These are phyloP conservation scores for Pleomassaria siparia DNA, from an alignment of 2,329 filamentous ascomycete genomes.

Conservation along the genomic window DNA sequence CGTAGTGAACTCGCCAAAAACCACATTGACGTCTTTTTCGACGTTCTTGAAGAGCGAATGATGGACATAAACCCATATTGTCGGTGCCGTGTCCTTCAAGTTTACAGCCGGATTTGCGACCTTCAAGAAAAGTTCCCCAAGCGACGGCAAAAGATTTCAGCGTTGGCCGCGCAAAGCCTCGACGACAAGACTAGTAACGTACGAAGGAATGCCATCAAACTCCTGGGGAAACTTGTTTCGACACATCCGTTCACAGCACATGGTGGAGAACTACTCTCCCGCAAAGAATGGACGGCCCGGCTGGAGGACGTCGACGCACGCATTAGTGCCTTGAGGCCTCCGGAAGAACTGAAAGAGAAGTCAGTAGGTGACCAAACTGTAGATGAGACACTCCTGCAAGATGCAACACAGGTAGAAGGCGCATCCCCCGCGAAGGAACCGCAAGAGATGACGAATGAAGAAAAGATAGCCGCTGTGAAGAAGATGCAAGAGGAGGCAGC, in stretches of 20 bases:
- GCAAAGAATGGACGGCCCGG: conserved; percentile 81
- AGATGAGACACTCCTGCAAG: conserved; percentile 78
- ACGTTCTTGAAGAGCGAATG: conserved; percentile 94
- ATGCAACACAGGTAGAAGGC: conserved; percentile 74
- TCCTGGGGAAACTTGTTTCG: conserved; percentile 83
- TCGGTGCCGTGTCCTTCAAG: conserved; percentile 86
- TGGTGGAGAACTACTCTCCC: conserved; percentile 75
- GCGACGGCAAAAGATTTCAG: conserved; percentile 80
- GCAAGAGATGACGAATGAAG: conserved; percentile 75
- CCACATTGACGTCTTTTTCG: conserved; percentile 95
- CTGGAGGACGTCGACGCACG: conserved; percentile 82
- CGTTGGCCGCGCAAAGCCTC: conserved; percentile 83
- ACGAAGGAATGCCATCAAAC: conserved; percentile 88
- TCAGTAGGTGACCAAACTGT: conserved; percentile 66
- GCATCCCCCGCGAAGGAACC: conserved; percentile 52
- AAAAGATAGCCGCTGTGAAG: conserved; percentile 70
- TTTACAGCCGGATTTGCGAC: conserved; percentile 88
- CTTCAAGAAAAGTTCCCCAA: conserved; percentile 91
- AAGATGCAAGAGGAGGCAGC: conserved; percentile 86
- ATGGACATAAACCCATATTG: conserved; percentile 97
- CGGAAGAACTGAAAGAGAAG: conserved; percentile 71
- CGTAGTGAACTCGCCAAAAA: conserved; percentile 90
- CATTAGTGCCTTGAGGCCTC: conserved; percentile 77
- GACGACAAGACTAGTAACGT: conserved; percentile 99
- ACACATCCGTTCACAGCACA: conserved; percentile 76